Evolutionary conservation across 257 asterid species (phyloP), one percentile per base, ranked within the genome.

Genomic region (Gardenia jasminoides): DNA sequence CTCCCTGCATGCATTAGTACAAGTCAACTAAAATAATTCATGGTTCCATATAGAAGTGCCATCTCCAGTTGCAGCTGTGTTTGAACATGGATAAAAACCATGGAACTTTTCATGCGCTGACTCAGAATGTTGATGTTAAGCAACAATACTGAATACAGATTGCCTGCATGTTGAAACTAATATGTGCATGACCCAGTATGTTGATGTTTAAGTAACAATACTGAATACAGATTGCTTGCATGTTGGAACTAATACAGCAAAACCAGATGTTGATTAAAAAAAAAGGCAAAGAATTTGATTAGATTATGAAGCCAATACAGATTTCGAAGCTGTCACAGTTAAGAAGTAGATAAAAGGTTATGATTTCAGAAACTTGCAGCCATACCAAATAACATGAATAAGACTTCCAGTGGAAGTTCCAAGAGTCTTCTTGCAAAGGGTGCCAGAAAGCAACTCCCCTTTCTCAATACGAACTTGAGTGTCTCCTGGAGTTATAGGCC

Each of bases 381-480:
- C 82, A 70, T 89, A 96, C 99, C 99, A 96, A 56, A 96, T 93
- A 84, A 96, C 98, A 84, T 96, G 99, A 79, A 96, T 93, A 74
- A 96, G 94, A 93, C 99, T 92, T 79, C 99, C 99, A 24, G 90
- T 91, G 58, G 97, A 92, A 71, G 99, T 91, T 85, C 99, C 99
- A 47, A 96, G 99, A 50, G 98, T 78, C 88, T 96, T 96, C 90
- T 96, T 96, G 91, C 99, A 96, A 30, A 96, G 91, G 74, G 98
- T 96, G 81, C 99, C 99, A 22, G 97, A 77, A 76, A 96, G 94
- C 75, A 96, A 83, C 88, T 93, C 99, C 84, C 99, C 99, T 80
- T 91, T 96, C 70, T 96, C 99, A 80, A 96, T 92, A 33, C 97
- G 91, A 65, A 96, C 97, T 85, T 91, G 97, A 71, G 99, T 96